These are phyloP conservation scores for Elongisporangium prolatum DNA, from an alignment of 352 stramenopile species.

Conservation along the genomic window DNA sequence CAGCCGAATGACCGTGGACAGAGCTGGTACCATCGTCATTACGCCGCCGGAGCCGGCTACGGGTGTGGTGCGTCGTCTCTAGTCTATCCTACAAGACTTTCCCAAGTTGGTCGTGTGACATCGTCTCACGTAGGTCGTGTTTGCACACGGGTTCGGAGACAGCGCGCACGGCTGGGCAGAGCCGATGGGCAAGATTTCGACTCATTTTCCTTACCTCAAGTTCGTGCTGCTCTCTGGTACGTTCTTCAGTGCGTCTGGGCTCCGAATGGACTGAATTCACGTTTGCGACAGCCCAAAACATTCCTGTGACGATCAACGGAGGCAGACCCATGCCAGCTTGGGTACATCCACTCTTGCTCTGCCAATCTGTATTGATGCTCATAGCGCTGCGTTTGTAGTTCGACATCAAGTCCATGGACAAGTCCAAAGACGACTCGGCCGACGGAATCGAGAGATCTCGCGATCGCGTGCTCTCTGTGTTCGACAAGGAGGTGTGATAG, in stretches of 20 bases:
- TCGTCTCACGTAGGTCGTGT: conserved; percentile 31
- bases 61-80: background rate
- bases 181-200: conserved; percentile 37
- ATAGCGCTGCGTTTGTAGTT: conserved; percentile 40
- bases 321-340: conserved; percentile 90
- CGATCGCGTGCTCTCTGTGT: conserved; percentile 53
- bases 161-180: conserved; percentile 81
- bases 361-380: background rate
- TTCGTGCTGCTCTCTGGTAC: conserved; percentile 65
- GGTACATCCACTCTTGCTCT: conserved; percentile 21
- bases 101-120: background rate
- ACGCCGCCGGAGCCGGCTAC: conserved; percentile 17
- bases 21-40: conserved; percentile 28
- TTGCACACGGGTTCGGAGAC: conserved; percentile 91
- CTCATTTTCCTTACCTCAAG: conserved; percentile 62
- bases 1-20: conserved; percentile 22
- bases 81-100: background rate
- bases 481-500: conserved; percentile 54
- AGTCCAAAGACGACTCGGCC: conserved; percentile 83
- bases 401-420: conserved; percentile 90
- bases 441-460: conserved; percentile 82
- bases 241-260: background rate
- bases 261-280: background rate
- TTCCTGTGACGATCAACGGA: conserved; percentile 92
- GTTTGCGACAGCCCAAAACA: conserved; percentile 47